phyloP scores from a whole-genome alignment of 2,329 filamentous ascomycete genomes.

The Phialocephala subalpina region DNA sequence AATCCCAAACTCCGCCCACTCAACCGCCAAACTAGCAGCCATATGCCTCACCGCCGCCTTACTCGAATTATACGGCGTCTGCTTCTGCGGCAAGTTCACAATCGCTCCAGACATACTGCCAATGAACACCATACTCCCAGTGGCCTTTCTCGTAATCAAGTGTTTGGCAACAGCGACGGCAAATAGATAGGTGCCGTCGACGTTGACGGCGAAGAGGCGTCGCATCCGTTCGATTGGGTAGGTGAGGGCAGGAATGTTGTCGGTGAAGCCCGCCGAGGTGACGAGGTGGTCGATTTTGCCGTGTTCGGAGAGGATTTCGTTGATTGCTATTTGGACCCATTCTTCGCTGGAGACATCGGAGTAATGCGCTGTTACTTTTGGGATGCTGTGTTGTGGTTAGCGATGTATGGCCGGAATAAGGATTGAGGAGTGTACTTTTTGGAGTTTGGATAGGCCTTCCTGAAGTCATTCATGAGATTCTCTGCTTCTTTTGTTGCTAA shows the following conservation, averaged over 20 bases:
- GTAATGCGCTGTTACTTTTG: conserved; percentile 89
- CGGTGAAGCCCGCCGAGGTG: conserved; percentile 69
- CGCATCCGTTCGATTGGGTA: conserved; percentile 92
- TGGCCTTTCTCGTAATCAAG: conserved; percentile 80
- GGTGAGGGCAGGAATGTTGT: conserved; percentile 91
- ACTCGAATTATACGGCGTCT: conserved; percentile 90
- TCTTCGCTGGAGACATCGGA: conserved; percentile 73
- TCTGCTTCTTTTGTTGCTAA: conserved; percentile 82
- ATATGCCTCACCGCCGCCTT: conserved; percentile 94
- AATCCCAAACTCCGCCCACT: conserved; percentile 90
- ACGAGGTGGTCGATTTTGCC: conserved; percentile 90
- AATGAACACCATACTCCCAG: conserved; percentile 91
- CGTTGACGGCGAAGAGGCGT: conserved; percentile 94
- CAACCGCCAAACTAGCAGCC: conserved; percentile 86
- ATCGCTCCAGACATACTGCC: conserved; percentile 94
- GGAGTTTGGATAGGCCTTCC: conserved; percentile 79
- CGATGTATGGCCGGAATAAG: neutral
- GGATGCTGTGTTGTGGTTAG: conserved; percentile 58
- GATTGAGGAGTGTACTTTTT: conserved; percentile 59
- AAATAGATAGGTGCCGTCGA: conserved; percentile 91
- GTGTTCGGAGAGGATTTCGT: conserved; percentile 56
- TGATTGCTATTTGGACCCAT: too few species aligned
- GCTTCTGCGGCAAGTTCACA: conserved; percentile 94
- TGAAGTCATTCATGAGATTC: conserved; percentile 78
- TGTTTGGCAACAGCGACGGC: conserved; percentile 77